Evolutionary conservation across 2,329 filamentous ascomycete genomes (phyloP).

Genomic region (Pezicula neosporulosa): DNA sequence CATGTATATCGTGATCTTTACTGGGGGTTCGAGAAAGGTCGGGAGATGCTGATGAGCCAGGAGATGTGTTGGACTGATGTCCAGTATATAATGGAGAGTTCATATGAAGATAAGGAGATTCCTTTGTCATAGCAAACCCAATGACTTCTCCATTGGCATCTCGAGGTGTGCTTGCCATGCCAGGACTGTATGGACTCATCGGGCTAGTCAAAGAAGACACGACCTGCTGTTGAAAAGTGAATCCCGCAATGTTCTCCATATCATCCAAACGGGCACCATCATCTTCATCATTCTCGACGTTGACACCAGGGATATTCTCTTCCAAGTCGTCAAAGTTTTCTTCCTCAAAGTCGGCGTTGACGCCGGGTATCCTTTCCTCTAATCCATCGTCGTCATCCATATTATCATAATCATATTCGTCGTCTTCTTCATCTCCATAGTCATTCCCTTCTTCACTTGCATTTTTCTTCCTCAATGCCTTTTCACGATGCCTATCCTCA

Average conservation of each 20-base stretch:
- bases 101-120: constrained; percentile 19
- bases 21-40: neutral
- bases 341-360: constrained; percentile 41
- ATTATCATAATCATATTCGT: constrained; percentile 62
- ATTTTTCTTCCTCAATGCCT: constrained; percentile 58
- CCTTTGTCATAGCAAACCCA: constrained; percentile 44
- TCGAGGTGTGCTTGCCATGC: constrained; percentile 48
- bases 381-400: constrained; percentile 61
- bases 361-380: constrained; percentile 63
- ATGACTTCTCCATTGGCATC: constrained; percentile 53
- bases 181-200: constrained; percentile 47
- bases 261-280: constrained; percentile 3
- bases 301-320: constrained; percentile 14
- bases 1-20: constrained; percentile 6
- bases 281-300: constrained; percentile 11
- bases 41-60: neutral
- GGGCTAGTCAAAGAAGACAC: constrained; percentile 47
- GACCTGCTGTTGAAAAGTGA: constrained; percentile 28
- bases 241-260: constrained; percentile 18
- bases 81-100: neutral
- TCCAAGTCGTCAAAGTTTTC: constrained; percentile 35
- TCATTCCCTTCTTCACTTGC: constrained; percentile 33
- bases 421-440: constrained; percentile 44
- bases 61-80: neutral
- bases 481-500: constrained; percentile 69